A percentile compares a stretch with the other conserved stretches of the same genome.
phyloP scores from a whole-genome alignment of 176 grass and related monocot species.

The Melocanna baccifera region DNA sequence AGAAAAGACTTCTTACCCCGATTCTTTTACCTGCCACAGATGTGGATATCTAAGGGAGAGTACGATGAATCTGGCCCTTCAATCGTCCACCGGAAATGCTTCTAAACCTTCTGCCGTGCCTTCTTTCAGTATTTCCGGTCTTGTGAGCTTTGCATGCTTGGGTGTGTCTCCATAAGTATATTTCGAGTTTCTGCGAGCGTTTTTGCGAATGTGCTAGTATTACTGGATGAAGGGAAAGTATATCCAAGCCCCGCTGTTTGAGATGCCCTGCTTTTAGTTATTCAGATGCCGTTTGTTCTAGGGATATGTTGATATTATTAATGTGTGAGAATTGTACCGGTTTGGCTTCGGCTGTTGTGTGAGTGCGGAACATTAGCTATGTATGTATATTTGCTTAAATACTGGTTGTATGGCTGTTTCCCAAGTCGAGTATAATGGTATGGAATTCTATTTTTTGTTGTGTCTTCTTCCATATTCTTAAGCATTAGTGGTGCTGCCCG shows the following conservation, averaged over 20 bases:
- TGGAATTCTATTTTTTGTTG: neutral
- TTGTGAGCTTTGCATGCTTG: slow-evolving; percentile 7
- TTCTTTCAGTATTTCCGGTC: neutral
- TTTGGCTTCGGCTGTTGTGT: slow-evolving; percentile 21
- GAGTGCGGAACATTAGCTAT: neutral
- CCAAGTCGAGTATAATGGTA: neutral
- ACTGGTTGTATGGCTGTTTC: neutral
- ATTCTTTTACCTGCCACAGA: slow-evolving; percentile 17
- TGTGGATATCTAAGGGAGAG: slow-evolving; percentile 52
- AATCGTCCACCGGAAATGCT: slow-evolving; percentile 48
- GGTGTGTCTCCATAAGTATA: slow-evolving; percentile 8
- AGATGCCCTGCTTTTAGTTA: neutral
- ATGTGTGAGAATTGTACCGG: neutral
- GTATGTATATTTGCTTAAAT: slow-evolving; percentile 12
- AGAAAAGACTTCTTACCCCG: neutral
- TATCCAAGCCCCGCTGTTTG: neutral
- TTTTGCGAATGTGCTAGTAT: neutral
- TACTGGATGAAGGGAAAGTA: slow-evolving; percentile 2
- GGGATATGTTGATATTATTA: slow-evolving; percentile 19
- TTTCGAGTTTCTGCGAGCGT: slow-evolving; percentile 17
- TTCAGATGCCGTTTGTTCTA: neutral
- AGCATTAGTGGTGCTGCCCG: neutral
- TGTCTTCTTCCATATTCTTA: neutral
- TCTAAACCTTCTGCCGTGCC: neutral
- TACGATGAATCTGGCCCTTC: slow-evolving; percentile 49